phyloP scores from a whole-genome alignment of 1,139 yeast genomes.

The Debaryomyces singareniensis region DNA sequence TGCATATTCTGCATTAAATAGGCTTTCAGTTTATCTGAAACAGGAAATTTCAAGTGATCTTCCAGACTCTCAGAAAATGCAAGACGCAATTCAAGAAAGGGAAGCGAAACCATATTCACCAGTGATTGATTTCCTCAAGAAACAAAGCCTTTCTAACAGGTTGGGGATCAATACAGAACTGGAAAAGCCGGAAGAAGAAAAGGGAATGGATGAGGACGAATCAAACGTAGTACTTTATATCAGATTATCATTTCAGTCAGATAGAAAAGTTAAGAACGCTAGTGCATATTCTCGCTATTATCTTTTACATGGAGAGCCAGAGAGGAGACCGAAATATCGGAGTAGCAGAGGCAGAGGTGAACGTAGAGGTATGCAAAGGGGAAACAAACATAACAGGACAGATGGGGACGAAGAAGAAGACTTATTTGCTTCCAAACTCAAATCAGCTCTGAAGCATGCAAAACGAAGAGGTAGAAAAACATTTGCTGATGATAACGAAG shows the following conservation, averaged over 20 bases:
- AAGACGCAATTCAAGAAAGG: conserved; percentile 21
- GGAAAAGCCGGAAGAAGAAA: conserved; percentile 10
- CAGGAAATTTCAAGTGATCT: conserved; percentile 8
- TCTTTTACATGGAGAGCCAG: conserved; percentile 71
- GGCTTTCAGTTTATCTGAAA: conserved; percentile 13
- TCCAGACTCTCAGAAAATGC: conserved; percentile 2
- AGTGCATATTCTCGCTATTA: conserved; percentile 60
- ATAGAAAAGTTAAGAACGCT: conserved; percentile 55
- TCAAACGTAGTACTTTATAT: conserved; percentile 34
- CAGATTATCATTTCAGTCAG: conserved; percentile 49
- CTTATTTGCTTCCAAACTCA: conserved; percentile 23
- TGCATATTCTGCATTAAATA: conserved; percentile 33
- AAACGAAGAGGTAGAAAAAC: conserved; percentile 2
- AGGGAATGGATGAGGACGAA: conserved; percentile 37
- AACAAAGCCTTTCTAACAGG: conserved; percentile 23
- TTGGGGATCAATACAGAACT: conserved; percentile 18
- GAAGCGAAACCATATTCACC: conserved; percentile 34
- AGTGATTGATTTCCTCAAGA: conserved; percentile 29
- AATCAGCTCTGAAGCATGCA: conserved; percentile 6
- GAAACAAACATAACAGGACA: too few species aligned
- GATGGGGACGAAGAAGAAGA: conserved; percentile 26
- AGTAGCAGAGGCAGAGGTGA: conserved; percentile 6
- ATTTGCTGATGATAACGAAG: conserved; percentile 11
- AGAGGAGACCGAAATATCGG: conserved; percentile 28
- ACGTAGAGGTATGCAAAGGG: conserved; percentile 2